Percentiles rank a stretch among this genome's conserved stretches.
phyloP scores from a whole-genome alignment of 164 flowering plant species.

The Pachysandra terminalis region DNA sequence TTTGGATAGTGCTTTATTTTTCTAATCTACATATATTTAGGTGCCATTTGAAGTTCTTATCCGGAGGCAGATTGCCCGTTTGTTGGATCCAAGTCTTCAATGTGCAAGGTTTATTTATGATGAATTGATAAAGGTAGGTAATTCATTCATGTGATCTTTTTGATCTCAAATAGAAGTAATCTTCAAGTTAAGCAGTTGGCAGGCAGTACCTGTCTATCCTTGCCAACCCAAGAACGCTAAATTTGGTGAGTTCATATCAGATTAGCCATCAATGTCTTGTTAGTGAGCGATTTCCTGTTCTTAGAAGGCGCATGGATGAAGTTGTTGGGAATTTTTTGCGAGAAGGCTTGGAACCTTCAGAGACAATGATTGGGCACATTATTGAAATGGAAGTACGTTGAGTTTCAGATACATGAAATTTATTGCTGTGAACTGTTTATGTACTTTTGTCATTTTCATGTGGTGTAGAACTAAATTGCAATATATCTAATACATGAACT shows the following conservation, averaged over 20 bases:
- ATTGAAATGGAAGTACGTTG: constrained; percentile 91
- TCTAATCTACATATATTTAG: constrained; percentile 28
- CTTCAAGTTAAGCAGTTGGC: neutral
- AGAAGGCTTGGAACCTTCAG: constrained; percentile 83
- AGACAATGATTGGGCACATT: constrained; percentile 85
- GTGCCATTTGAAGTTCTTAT: constrained; percentile 93
- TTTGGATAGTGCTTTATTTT: neutral
- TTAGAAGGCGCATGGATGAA: constrained; percentile 86
- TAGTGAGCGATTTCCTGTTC: constrained; percentile 81
- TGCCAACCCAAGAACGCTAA: neutral
- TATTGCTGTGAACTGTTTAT: neutral
- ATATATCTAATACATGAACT: too few species aligned
- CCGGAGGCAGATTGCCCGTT: constrained; percentile 80
- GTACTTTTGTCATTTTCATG: too few species aligned
- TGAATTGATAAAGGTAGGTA: constrained; percentile 72
- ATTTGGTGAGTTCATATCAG: constrained; percentile 33
- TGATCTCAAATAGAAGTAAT: neutral
- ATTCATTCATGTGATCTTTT: neutral
- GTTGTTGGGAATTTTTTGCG: constrained; percentile 73
- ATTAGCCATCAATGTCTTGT: constrained; percentile 81
- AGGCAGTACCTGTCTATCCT: neutral
- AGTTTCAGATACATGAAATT: neutral
- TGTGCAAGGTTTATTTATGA: constrained; percentile 91
- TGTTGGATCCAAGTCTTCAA: constrained; percentile 89
- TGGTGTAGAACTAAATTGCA: neutral